A percentile compares a stretch with the other conserved stretches of the same genome.
Evolutionary conservation across 225 moss, liverwort and hornwort genomes (phyloP).

Genomic region (Anthoceros angustus): DNA sequence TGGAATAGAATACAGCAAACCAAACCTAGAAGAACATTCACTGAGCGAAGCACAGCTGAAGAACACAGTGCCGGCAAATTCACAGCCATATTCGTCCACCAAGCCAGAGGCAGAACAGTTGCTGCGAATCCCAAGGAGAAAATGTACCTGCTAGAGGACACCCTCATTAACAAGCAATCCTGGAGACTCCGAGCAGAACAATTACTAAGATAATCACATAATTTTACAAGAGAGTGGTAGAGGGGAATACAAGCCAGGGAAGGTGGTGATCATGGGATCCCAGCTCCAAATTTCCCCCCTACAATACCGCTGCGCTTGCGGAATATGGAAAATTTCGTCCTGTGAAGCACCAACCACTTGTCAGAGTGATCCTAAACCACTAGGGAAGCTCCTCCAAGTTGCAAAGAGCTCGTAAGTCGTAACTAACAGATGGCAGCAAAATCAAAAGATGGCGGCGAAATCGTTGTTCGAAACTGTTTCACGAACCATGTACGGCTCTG

Average conservation of each 20-base stretch:
- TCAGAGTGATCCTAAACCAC: neutral
- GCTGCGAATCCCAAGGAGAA: slow-evolving; percentile 36
- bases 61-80: slow-evolving; percentile 41
- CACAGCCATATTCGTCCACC: slow-evolving; percentile 18
- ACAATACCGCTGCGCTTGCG: slow-evolving; percentile 42
- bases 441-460: neutral
- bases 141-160: neutral
- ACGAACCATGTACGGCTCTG: neutral
- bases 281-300: slow-evolving; percentile 24
- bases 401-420: neutral
- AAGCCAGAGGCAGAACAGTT: slow-evolving; percentile 27
- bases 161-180: neutral
- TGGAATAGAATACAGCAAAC: slow-evolving; percentile 46
- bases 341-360: slow-evolving; percentile 6
- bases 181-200: neutral
- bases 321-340: slow-evolving; percentile 51
- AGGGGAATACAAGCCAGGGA: slow-evolving; percentile 40
- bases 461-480: neutral
- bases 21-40: slow-evolving; percentile 40
- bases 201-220: neutral
- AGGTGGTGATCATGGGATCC: slow-evolving; percentile 55
- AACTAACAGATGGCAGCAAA: neutral
- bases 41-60: slow-evolving; percentile 42
- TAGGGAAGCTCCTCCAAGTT: neutral
- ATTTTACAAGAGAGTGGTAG: neutral